Conservation (phyloP, 2,329 filamentous ascomycete genomes). For the Pyricularia grisea region DNA sequence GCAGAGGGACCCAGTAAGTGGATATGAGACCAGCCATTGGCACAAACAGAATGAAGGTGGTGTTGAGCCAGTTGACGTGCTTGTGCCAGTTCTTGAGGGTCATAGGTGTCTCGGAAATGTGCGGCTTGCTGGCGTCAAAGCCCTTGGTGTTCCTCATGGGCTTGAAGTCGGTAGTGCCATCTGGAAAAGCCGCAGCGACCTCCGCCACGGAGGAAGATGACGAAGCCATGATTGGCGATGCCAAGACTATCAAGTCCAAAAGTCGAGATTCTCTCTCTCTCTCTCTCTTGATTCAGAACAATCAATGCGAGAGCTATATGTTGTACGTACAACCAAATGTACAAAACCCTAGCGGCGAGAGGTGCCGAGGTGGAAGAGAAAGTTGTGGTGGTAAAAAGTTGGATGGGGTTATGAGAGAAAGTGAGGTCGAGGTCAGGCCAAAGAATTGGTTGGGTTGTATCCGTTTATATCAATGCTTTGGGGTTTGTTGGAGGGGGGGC, state of each 20-base stretch:
- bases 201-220: conserved; percentile 29
- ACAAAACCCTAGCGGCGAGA: neutral
- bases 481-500: neutral
- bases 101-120: conserved; percentile 76
- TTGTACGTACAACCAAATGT: neutral
- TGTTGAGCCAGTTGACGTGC: conserved; percentile 92
- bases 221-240: conserved; percentile 18
- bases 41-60: conserved; percentile 68
- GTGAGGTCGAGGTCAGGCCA: neutral
- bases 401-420: neutral
- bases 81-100: conserved; percentile 80
- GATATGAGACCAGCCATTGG: conserved; percentile 65
- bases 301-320: neutral
- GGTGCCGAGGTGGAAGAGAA: neutral
- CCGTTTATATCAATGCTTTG: neutral
- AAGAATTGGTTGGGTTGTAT: neutral
- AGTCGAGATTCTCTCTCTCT: neutral
- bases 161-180: conserved; percentile 47
- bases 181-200: conserved; percentile 31
- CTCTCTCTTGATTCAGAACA: neutral
- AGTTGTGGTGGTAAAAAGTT: neutral
- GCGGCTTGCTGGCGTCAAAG: conserved; percentile 57
- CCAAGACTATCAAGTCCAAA: neutral
- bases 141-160: conserved; percentile 34
- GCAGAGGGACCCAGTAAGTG: conserved; percentile 70